Conservation (phyloP, 257 asterid genomes). For the Coffea eugenioides region DNA sequence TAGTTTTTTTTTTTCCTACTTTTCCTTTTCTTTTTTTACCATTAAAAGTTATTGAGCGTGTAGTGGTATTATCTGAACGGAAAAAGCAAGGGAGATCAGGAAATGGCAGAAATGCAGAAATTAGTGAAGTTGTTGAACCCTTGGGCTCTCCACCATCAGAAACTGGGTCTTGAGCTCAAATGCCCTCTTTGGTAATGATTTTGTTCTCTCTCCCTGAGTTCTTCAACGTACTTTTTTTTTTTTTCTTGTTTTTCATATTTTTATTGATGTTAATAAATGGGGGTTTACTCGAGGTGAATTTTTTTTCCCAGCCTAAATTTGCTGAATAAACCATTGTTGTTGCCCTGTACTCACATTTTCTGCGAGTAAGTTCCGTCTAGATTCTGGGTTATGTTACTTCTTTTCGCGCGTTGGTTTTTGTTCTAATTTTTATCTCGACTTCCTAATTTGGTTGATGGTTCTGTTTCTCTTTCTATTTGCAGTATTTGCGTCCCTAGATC, state of each 20-base stretch:
- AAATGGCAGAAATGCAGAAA: slow-evolving; percentile 25
- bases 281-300: background rate
- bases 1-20: too few species aligned
- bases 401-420: background rate
- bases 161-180: slow-evolving; percentile 83
- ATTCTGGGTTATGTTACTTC: background rate
- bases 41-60: too few species aligned
- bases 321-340: slow-evolving; percentile 65
- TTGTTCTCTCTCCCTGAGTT: background rate
- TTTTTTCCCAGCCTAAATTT: slow-evolving; percentile 55
- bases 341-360: slow-evolving; percentile 85
- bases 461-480: slow-evolving; percentile 15
- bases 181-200: slow-evolving; percentile 70
- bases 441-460: too few species aligned
- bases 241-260: background rate
- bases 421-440: background rate
- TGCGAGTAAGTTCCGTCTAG: slow-evolving; percentile 60
- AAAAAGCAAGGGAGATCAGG: background rate
- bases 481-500: slow-evolving; percentile 52
- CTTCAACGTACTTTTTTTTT: background rate
- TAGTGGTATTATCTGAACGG: background rate
- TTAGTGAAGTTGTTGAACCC: slow-evolving; percentile 48
- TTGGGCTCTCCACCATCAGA: slow-evolving; percentile 66
- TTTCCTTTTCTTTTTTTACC: too few species aligned
- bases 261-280: background rate